A percentile compares a stretch with the other conserved stretches of the same genome.
phyloP scores from a whole-genome alignment of 257 asterid genomes.

The Solanum chiquidenum region DNA sequence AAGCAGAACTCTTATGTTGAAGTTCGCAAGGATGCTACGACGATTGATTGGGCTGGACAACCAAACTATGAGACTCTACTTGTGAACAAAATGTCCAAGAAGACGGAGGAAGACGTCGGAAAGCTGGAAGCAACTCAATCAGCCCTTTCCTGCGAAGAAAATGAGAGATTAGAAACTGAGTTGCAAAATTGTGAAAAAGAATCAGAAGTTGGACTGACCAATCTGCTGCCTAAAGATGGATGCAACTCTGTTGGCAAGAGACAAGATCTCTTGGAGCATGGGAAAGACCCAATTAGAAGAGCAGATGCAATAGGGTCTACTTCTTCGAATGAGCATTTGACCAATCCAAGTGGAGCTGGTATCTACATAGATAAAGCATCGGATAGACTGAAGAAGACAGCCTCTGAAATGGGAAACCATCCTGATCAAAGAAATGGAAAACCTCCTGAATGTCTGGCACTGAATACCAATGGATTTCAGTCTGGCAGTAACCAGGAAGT shows the following conservation, averaged over 20 bases:
- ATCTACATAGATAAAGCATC: constrained; percentile 13
- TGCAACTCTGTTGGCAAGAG: constrained; percentile 13
- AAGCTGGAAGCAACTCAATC: constrained; percentile 18
- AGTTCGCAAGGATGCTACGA: neutral
- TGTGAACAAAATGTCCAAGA: constrained; percentile 10
- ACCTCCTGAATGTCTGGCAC: constrained; percentile 6
- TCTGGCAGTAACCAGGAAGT: constrained; percentile 22
- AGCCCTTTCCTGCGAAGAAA: constrained; percentile 18
- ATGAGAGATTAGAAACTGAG: constrained; percentile 16
- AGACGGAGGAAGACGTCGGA: constrained; percentile 11
- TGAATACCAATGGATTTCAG: constrained; percentile 6
- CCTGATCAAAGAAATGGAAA: constrained; percentile 11
- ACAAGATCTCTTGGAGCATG: constrained; percentile 20
- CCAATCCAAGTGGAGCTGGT: constrained; percentile 19
- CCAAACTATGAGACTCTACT: constrained; percentile 3
- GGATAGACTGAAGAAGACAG: constrained; percentile 10
- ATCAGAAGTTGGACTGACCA: constrained; percentile 10
- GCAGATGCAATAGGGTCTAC: constrained; percentile 7
- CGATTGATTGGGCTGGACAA: constrained; percentile 11
- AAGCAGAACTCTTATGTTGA: neutral
- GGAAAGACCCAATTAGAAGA: neutral
- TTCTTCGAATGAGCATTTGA: constrained; percentile 13
- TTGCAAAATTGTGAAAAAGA: constrained; percentile 9
- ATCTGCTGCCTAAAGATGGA: constrained; percentile 21
- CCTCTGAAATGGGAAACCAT: constrained; percentile 13